Conservation (phyloP, 176 grass and related monocot species). For the Secale cereale region DNA sequence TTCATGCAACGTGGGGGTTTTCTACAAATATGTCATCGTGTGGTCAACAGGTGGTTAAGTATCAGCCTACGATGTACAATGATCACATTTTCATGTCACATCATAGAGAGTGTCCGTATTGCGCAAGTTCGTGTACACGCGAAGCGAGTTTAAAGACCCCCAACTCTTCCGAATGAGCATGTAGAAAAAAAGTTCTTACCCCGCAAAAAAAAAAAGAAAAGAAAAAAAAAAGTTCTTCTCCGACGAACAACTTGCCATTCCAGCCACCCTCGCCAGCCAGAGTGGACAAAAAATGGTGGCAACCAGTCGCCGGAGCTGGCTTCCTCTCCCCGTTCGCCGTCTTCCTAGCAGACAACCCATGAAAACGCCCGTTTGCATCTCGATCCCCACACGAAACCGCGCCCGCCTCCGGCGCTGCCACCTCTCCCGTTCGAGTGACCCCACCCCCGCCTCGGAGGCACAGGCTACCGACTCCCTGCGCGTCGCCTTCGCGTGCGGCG, state of each 20-base stretch:
- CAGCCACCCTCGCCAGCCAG: not conserved
- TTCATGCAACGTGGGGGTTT: too few relatives aligned
- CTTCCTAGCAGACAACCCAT: not conserved
- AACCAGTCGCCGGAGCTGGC: not conserved
- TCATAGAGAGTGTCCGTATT: too few relatives aligned
- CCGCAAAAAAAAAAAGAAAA: too few relatives aligned
- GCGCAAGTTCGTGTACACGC: too few relatives aligned
- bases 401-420: not conserved
- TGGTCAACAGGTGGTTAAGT: too few relatives aligned
- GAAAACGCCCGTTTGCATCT: not conserved
- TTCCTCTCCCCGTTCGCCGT: not conserved
- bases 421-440: not conserved
- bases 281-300: not conserved
- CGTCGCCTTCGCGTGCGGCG: constrained; percentile 65
- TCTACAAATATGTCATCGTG: too few relatives aligned
- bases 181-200: too few relatives aligned
- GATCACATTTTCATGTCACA: too few relatives aligned
- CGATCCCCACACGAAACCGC: not conserved
- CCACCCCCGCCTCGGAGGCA: not conserved
- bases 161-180: too few relatives aligned
- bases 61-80: too few relatives aligned
- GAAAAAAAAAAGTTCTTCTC: too few relatives aligned
- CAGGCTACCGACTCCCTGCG: constrained; percentile 25
- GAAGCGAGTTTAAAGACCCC: too few relatives aligned
- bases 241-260: not conserved